Percentiles rank a stretch among this genome's conserved stretches.
These are phyloP conservation scores for Capsella bursapastoris DNA, from an alignment of 345 rosid genomes.

Conservation along the genomic window DNA sequence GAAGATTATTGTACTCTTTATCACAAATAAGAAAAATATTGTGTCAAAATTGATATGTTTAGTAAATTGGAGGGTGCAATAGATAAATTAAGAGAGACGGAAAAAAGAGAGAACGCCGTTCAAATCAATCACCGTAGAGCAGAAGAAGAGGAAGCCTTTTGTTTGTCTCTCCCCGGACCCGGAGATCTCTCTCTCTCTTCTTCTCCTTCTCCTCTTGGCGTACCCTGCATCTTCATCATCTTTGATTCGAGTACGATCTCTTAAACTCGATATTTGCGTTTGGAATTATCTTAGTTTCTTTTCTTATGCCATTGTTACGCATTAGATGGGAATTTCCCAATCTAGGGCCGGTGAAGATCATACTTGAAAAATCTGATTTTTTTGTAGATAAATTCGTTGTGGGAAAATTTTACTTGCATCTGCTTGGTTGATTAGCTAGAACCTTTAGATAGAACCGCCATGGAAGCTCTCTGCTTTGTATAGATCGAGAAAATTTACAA, in stretches of 20 bases:
- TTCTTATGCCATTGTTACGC: constrained; percentile 11
- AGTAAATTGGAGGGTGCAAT: constrained; percentile 21
- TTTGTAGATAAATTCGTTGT: not conserved
- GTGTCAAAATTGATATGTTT: not conserved
- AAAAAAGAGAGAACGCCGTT: constrained; percentile 42
- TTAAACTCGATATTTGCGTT: not conserved
- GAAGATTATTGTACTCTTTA: not conserved
- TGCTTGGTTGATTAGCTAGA: not conserved
- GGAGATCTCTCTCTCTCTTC: constrained; percentile 30
- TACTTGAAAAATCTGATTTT: constrained; percentile 15
- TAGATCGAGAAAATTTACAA: constrained; percentile 10
- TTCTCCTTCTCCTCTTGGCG: constrained; percentile 26
- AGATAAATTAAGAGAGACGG: constrained; percentile 5
- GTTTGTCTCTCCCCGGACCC: constrained; percentile 29
- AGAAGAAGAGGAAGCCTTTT: not conserved
- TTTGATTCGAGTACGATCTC: constrained; percentile 27
- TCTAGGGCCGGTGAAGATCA: constrained; percentile 31
- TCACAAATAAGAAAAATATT: not conserved
- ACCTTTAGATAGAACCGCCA: not conserved
- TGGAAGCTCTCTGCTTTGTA: constrained; percentile 32
- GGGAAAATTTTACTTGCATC: not conserved
- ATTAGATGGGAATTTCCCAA: not conserved
- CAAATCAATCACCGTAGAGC: constrained; percentile 19
- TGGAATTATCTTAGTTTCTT: not conserved
- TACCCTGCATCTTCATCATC: constrained; percentile 27